Conservation (phyloP, 805 yeast genomes). For the Nakazawaea laoshanensis region DNA sequence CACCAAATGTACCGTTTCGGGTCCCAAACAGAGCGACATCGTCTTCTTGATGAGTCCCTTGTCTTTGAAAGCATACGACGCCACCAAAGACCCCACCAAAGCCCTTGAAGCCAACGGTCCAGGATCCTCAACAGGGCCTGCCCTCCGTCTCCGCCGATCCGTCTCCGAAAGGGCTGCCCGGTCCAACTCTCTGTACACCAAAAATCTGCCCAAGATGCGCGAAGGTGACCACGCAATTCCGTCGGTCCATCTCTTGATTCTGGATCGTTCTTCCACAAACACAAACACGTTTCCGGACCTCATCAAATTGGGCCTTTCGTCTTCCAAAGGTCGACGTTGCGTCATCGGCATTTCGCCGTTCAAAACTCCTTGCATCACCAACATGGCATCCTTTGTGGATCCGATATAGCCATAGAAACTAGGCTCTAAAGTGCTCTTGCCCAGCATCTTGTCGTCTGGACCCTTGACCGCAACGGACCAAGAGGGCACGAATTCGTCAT, state of each 20-base stretch:
- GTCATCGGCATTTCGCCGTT: slow-evolving; percentile 53
- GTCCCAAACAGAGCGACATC: slow-evolving; percentile 48
- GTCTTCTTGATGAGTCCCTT: slow-evolving; percentile 81
- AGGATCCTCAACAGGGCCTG: not conserved
- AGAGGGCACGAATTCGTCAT: too few species aligned
- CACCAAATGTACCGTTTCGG: slow-evolving; percentile 59
- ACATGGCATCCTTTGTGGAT: slow-evolving; percentile 74
- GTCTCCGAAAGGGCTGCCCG: slow-evolving; percentile 25
- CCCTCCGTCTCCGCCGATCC: not conserved
- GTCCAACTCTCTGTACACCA: slow-evolving; percentile 70
- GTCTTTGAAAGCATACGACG: slow-evolving; percentile 56
- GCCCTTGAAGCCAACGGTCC: slow-evolving; percentile 18
- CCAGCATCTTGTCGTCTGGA: slow-evolving; percentile 2
- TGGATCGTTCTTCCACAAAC: slow-evolving; percentile 72
- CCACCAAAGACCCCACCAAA: slow-evolving; percentile 48
- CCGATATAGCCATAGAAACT: slow-evolving; percentile 72
- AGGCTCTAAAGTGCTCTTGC: slow-evolving; percentile 24
- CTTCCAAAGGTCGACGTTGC: slow-evolving; percentile 74
- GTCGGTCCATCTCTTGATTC: slow-evolving; percentile 93
- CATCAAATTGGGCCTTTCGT: slow-evolving; percentile 60
- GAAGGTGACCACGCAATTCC: slow-evolving; percentile 95
- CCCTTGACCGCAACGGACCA: too few species aligned
- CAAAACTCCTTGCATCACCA: slow-evolving; percentile 73
- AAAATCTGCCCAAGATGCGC: slow-evolving; percentile 75
- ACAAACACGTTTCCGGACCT: slow-evolving; percentile 77